Conservation (phyloP, 805 yeast genomes). For the Cyberlindnera bimundalis region DNA sequence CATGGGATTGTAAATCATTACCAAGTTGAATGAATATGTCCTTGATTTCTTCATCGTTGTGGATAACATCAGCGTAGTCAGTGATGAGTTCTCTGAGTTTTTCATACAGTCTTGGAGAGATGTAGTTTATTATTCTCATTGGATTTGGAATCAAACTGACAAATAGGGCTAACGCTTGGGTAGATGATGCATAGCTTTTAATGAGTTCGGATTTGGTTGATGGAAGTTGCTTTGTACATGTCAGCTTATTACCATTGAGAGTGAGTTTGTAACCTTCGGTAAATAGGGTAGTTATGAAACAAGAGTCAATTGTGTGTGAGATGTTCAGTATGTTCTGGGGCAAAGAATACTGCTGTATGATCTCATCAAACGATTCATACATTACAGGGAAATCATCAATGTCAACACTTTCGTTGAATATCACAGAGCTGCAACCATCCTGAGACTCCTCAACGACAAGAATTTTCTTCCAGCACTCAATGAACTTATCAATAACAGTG, state of each 20-base stretch:
- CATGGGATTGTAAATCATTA: conserved; percentile 12
- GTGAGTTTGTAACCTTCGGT: conserved; percentile 1
- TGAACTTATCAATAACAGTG: conserved; percentile 4
- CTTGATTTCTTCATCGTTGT: conserved; percentile 11
- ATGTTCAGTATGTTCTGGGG: conserved; percentile 14
- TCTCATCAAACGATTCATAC: conserved; percentile 15
- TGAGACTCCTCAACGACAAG: conserved; percentile 6
- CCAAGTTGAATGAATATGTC: conserved; percentile 17
- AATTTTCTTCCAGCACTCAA: conserved; percentile 16
- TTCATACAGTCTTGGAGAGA: conserved; percentile 21
- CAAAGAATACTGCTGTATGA: conserved; percentile 10
- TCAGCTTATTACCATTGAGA: conserved; percentile 8
- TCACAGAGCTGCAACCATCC: conserved; percentile 4
- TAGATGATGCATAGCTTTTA: conserved; percentile 13
- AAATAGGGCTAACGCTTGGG: conserved; percentile 19
- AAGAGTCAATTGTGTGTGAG: conserved; percentile 17
- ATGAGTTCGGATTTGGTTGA: background rate
- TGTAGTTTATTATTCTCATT: conserved; percentile 19
- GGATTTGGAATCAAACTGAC: conserved; percentile 19
- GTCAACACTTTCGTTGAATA: conserved; percentile 19
- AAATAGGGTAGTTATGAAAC: conserved; percentile 14
- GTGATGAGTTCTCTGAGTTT: conserved; percentile 22
- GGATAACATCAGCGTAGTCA: conserved; percentile 17
- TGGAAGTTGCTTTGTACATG: background rate
- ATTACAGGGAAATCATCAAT: conserved; percentile 17